Conservation (phyloP, 192 early-diverging fungal genomes). For the Backusella westeae region DNA sequence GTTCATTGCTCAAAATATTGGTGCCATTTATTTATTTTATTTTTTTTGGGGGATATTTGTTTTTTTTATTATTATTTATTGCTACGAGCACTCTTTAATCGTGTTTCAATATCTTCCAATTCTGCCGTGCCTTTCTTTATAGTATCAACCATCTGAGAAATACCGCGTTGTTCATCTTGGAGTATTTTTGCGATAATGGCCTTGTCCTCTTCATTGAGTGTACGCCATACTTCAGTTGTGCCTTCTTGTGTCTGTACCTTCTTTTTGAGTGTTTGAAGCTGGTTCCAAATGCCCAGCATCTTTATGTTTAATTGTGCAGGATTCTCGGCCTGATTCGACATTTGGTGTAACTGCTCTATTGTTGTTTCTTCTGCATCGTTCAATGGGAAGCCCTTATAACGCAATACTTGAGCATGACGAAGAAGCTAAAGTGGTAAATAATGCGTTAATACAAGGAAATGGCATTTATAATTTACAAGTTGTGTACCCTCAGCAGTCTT, state of each 20-base stretch:
- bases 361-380: constrained; percentile 80
- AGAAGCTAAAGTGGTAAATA: constrained; percentile 60
- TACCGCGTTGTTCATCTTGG: constrained; percentile 22
- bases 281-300: constrained; percentile 82
- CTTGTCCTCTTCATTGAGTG: constrained; percentile 16
- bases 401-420: constrained; percentile 81
- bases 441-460: background rate
- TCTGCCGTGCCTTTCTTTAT: constrained; percentile 21
- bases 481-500: constrained; percentile 62
- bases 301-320: constrained; percentile 70
- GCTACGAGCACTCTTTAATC: constrained; percentile 2
- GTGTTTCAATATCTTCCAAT: constrained; percentile 13
- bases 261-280: constrained; percentile 63
- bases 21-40: too few relatives aligned
- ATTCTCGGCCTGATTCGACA: constrained; percentile 47
- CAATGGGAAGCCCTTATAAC: constrained; percentile 79
- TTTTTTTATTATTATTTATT: background rate
- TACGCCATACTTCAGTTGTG: constrained; percentile 13
- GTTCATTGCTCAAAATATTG: too few relatives aligned
- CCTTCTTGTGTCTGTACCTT: constrained; percentile 5
- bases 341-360: constrained; percentile 64
- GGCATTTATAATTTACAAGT: too few relatives aligned
- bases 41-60: background rate
- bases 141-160: constrained; percentile 19
- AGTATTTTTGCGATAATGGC: constrained; percentile 18